Evolutionary conservation across 192 early-diverging fungal species (phyloP).

Genomic region (Geosiphon pyriformis): DNA sequence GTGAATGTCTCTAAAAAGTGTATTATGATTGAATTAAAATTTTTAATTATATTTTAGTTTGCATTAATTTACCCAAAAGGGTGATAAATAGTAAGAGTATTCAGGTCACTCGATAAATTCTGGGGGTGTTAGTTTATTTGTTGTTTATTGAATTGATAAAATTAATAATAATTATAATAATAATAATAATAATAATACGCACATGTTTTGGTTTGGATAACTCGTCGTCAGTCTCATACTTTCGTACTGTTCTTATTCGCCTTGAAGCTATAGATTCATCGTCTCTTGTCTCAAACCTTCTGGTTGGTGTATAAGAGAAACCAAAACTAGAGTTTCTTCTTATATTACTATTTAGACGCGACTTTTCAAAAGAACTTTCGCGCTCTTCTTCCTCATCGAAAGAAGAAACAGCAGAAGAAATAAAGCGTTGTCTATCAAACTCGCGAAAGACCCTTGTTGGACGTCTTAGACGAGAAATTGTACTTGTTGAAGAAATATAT

Average conservation of each 20-base stretch:
- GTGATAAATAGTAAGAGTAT: too few relatives aligned
- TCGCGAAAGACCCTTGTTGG: slow-evolving; percentile 8
- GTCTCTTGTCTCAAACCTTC: slow-evolving; percentile 13
- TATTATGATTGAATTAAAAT: not conserved
- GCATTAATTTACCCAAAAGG: not conserved
- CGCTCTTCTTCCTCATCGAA: not conserved
- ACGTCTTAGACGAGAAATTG: not conserved
- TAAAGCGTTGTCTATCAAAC: not conserved
- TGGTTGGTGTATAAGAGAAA: not conserved
- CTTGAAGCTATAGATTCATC: not conserved
- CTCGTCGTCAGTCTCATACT: slow-evolving; percentile 24
- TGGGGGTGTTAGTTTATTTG: not conserved
- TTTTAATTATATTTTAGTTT: not conserved
- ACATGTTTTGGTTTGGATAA: slow-evolving; percentile 20
- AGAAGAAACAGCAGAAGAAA: slow-evolving; percentile 1
- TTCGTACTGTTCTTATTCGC: not conserved
- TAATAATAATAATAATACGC: not conserved
- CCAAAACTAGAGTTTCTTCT: not conserved
- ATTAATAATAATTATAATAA: not conserved
- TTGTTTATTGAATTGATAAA: not conserved
- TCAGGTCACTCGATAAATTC: not conserved
- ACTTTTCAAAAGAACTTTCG: not conserved
- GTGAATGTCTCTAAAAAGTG: not conserved
- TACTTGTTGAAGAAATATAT: not conserved
- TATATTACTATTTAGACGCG: not conserved